These are phyloP conservation scores for Globisporangium canariense DNA, from an alignment of 352 stramenopile species.

Conservation along the genomic window DNA sequence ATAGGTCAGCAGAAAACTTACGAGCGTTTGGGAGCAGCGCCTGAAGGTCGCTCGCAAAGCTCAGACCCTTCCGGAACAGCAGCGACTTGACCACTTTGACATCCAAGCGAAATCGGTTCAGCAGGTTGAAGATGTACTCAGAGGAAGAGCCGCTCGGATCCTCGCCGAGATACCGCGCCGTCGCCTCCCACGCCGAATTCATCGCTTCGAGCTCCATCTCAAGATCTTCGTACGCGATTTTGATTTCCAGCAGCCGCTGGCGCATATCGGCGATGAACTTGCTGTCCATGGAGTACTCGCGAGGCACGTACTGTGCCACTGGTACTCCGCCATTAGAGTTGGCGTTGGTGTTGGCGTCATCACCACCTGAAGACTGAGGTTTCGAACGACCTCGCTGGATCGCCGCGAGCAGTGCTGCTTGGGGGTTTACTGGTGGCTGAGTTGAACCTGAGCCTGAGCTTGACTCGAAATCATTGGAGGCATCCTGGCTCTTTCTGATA, in stretches of 20 bases:
- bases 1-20: slow-evolving; percentile 23
- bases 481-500: slow-evolving; percentile 1
- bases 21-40: slow-evolving; percentile 36
- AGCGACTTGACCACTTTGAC: slow-evolving; percentile 69
- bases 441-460: background rate
- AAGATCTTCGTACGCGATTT: slow-evolving; percentile 50
- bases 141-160: slow-evolving; percentile 49
- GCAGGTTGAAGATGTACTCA: slow-evolving; percentile 62
- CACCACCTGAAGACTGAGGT: slow-evolving; percentile 2
- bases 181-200: slow-evolving; percentile 57
- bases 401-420: slow-evolving; percentile 30
- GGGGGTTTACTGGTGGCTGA: slow-evolving; percentile 4
- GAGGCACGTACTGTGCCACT: slow-evolving; percentile 28
- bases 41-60: slow-evolving; percentile 32
- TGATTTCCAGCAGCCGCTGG: slow-evolving; percentile 43
- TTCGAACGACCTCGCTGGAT: slow-evolving; percentile 20
- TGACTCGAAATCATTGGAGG: background rate
- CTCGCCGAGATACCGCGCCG: slow-evolving; percentile 68
- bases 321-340: background rate
- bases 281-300: slow-evolving; percentile 43
- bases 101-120: slow-evolving; percentile 75
- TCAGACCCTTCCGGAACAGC: slow-evolving; percentile 54
- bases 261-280: slow-evolving; percentile 65
- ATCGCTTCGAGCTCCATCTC: slow-evolving; percentile 65
- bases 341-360: background rate